Base-by-base conservation (phyloP, 2,329 filamentous ascomycete species). In the Curvularia eragrostidis region DNA sequence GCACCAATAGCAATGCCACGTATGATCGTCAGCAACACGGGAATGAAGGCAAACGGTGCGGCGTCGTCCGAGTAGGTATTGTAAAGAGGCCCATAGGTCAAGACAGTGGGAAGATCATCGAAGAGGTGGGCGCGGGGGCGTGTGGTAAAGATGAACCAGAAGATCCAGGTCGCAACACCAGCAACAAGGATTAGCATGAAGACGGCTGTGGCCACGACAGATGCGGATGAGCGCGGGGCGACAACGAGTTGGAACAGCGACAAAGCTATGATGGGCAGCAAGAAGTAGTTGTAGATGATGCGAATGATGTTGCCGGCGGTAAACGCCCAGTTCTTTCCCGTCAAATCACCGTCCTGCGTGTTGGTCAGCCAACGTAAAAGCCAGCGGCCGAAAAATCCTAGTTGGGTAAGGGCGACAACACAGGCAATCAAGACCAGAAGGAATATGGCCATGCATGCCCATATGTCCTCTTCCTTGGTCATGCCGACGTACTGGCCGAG, bases 21-120 rank as follows among this genome's bases (percentile, higher is more conserved):
- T 57, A 97, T 81, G 71, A 96, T 88, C 4, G 90, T 96, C 58
- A 98, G 82, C 32, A 96, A 81, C 15, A 97, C 87, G 1, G 94
- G 93, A 19, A 97, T 88, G 41, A 97, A 83, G 6, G 94, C 93
- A 76, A 96, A 99, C 0, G 91, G 88, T 7, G 94, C 91, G 0
- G 93, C 92, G 74, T 94, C 91, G 75, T 99, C 95, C 23, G 91
- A 95, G 75, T 96, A 98, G 0, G 95, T 99, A 78, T 99, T 99
- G 73, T 99, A 99, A 7, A 99, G 82, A 5, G 95, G 92, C 0
- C 95, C 95, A 68, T 97, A 98, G 1, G 92, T 84, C 2, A 99
- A 83, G 8, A 98, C 88, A 0, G 92, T 97, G 6, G 92, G 88
- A 48, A 99, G 83, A 70, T 98, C 93, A 77, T 99, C 95, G 74